Evolutionary conservation across 208 protist species (phyloP).

Genomic region (Leishmania tropica): DNA sequence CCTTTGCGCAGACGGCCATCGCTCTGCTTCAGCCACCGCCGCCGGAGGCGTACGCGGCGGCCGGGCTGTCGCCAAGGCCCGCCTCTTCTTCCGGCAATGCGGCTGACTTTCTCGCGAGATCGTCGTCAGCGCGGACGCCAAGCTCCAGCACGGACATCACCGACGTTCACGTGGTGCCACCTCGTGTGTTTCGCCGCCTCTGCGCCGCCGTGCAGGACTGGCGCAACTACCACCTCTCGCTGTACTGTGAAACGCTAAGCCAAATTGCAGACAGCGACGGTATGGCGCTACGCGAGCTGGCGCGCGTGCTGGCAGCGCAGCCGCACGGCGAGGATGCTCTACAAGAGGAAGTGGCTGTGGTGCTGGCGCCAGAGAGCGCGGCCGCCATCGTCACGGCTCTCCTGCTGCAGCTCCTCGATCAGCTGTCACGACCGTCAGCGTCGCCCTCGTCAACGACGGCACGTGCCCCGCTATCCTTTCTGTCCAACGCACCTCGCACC

Average conservation of each 20-base stretch:
- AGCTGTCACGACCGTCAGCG: neutral
- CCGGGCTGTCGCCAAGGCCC: neutral
- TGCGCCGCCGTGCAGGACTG: constrained; percentile 19
- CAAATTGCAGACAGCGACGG: constrained; percentile 18
- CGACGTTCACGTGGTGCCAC: neutral
- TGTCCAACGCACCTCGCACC: neutral
- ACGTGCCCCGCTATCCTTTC: neutral
- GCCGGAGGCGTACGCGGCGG: constrained; percentile 9
- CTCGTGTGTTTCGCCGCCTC: neutral
- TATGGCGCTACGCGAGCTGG: constrained; percentile 34
- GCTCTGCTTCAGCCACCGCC: constrained; percentile 9
- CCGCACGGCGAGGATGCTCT: constrained; percentile 6
- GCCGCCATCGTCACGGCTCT: constrained; percentile 52
- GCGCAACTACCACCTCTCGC: constrained; percentile 71
- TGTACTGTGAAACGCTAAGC: constrained; percentile 58
- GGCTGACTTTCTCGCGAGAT: neutral
- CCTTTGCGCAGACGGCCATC: constrained; percentile 17
- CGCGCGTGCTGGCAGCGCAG: neutral
- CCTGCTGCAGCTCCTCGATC: constrained; percentile 32
- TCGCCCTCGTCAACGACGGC: no score
- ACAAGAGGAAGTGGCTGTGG: constrained; percentile 13
- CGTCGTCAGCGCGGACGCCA: neutral
- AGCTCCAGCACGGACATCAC: constrained; percentile 7
- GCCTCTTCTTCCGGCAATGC: neutral
- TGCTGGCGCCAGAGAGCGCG: constrained; percentile 61